Percentiles rank a stretch among this genome's conserved stretches.
Evolutionary conservation across 768 basidiomycete genomes (phyloP).

Genomic region (Pisolithus marmoratus): DNA sequence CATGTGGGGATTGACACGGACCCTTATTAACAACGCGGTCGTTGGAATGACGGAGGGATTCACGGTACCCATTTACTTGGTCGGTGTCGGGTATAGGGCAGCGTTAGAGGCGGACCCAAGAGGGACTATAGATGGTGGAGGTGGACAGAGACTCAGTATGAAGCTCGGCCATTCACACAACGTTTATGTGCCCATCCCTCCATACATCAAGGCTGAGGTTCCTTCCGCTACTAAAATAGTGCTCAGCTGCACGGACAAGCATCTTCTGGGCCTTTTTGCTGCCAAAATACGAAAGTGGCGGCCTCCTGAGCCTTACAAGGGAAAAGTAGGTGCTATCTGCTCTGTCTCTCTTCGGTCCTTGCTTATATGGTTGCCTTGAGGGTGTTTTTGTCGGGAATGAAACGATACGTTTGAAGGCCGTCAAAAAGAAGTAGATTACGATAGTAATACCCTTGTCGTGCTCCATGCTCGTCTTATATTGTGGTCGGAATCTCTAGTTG

Average conservation of each 20-base stretch:
- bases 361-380: conserved; percentile 32
- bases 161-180: conserved; percentile 92
- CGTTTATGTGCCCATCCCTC: conserved; percentile 77
- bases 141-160: conserved; percentile 72
- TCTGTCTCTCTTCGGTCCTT: not conserved
- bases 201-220: conserved; percentile 74
- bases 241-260: conserved; percentile 82
- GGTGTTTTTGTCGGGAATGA: conserved; percentile 95
- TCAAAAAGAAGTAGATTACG: conserved; percentile 85
- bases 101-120: conserved; percentile 77
- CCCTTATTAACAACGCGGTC: conserved; percentile 86
- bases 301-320: conserved; percentile 95
- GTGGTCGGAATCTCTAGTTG: not conserved
- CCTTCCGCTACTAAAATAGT: conserved; percentile 80
- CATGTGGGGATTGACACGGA: conserved; percentile 94
- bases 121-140: conserved; percentile 49
- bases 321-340: conserved; percentile 64
- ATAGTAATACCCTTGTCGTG: conserved; percentile 3
- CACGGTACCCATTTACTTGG: conserved; percentile 75
- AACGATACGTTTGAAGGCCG: conserved; percentile 82
- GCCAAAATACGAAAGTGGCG: conserved; percentile 79
- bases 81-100: conserved; percentile 93
- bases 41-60: conserved; percentile 88
- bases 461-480: not conserved
- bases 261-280: conserved; percentile 80